phyloP scores from a whole-genome alignment of 148 eudicot species.

The Dianthus caryophyllus region DNA sequence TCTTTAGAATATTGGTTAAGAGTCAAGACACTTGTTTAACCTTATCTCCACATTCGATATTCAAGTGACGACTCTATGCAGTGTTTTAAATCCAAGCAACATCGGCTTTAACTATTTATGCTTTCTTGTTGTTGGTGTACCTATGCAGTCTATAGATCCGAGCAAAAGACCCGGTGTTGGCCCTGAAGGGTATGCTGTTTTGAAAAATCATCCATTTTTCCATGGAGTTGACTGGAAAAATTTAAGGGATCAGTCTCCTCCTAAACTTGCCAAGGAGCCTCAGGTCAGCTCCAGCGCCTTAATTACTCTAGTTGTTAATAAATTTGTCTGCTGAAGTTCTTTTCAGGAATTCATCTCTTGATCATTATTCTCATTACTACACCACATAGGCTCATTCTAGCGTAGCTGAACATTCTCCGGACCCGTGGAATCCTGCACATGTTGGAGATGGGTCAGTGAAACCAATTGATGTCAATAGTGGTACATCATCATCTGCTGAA shows the following conservation, averaged over 20 bases:
- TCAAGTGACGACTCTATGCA: no score
- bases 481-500: slow-evolving; percentile 61
- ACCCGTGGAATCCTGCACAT: slow-evolving; percentile 73
- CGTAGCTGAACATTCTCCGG: slow-evolving; percentile 48
- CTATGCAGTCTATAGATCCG: slow-evolving; percentile 75
- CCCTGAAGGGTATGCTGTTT: slow-evolving; percentile 69
- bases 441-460: slow-evolving; percentile 60
- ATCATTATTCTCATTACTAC: slow-evolving; percentile 10
- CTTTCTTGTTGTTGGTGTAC: slow-evolving; percentile 1
- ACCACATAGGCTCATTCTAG: slow-evolving; percentile 43
- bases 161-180: slow-evolving; percentile 96
- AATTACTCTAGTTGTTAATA: neutral
- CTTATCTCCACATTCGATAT: no score
- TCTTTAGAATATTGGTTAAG: no score
- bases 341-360: slow-evolving; percentile 1
- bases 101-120: neutral
- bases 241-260: slow-evolving; percentile 65
- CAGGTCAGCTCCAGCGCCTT: slow-evolving; percentile 30
- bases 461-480: slow-evolving; percentile 50
- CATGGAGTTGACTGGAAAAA: slow-evolving; percentile 71
- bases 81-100: neutral
- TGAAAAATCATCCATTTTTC: slow-evolving; percentile 81
- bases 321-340: slow-evolving; percentile 2
- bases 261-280: slow-evolving; percentile 67
- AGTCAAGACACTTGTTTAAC: no score